phyloP scores from a whole-genome alignment of 2,329 filamentous ascomycete species.

The Penicillium sp. region DNA sequence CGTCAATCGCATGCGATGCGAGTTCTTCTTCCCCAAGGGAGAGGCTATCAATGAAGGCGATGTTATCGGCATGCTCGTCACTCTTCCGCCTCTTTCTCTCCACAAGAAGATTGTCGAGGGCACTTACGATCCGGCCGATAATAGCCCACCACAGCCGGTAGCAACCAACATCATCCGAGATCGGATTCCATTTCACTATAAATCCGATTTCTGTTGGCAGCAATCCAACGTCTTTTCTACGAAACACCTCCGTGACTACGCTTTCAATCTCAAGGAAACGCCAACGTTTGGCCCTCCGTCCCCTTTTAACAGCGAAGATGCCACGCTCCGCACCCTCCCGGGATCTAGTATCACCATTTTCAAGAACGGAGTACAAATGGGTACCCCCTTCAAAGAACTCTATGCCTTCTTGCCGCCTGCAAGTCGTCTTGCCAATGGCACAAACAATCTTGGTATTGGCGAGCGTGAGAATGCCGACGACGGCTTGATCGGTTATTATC shows the following conservation, averaged over 20 bases:
- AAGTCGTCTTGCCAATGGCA: conserved; percentile 52
- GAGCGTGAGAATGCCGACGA: conserved; percentile 88
- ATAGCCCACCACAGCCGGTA: conserved; percentile 51
- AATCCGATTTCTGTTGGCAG: conserved; percentile 90
- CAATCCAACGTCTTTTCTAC: conserved; percentile 62
- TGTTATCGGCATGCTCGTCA: conserved; percentile 90
- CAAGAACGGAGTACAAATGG: conserved; percentile 85
- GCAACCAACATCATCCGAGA: conserved; percentile 85
- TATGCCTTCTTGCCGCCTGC: conserved; percentile 89
- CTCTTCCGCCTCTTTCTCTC: conserved; percentile 76
- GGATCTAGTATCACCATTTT: conserved; percentile 83
- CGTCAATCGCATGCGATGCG: conserved; percentile 89
- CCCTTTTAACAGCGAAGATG: conserved; percentile 64
- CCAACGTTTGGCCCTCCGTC: conserved; percentile 50
- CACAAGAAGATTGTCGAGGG: conserved; percentile 87
- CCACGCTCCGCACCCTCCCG: conserved; percentile 80
- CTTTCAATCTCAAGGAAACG: conserved; percentile 46
- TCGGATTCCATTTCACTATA: conserved; percentile 90
- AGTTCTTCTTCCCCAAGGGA: conserved; percentile 76
- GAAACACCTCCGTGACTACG: conserved; percentile 77
- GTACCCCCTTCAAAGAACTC: conserved; percentile 82
- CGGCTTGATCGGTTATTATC: conserved; percentile 92
- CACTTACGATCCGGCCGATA: conserved; percentile 81
- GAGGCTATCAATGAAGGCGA: conserved; percentile 84
- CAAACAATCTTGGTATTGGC: conserved; percentile 53